A percentile compares a stretch with the other conserved stretches of the same genome.
Conservation (phyloP, 768 basidiomycete species). For the Rhodotorula taiwanensis region DNA sequence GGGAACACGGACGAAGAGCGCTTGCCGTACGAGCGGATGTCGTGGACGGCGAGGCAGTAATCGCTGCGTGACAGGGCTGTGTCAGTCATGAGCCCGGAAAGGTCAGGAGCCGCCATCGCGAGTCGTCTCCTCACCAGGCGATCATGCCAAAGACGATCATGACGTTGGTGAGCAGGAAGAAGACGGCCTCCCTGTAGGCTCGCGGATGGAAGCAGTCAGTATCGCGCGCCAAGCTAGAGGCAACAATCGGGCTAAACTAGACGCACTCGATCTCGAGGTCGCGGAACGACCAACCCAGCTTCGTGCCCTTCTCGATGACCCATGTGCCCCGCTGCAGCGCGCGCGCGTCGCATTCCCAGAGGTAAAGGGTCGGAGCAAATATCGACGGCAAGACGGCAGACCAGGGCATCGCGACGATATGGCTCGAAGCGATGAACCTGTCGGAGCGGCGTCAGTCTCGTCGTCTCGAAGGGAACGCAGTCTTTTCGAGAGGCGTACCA, state of each 20-base stretch:
- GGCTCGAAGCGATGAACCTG: slow-evolving; percentile 35
- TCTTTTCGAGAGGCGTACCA: slow-evolving; percentile 21
- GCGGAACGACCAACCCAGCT: slow-evolving; percentile 17
- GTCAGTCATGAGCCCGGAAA: neutral
- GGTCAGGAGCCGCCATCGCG: no score
- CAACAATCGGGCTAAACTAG: no score
- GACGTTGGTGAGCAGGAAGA: slow-evolving; percentile 37
- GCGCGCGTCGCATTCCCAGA: slow-evolving; percentile 27
- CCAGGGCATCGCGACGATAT: slow-evolving; percentile 27
- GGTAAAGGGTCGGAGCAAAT: slow-evolving; percentile 19
- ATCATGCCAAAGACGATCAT: slow-evolving; percentile 37
- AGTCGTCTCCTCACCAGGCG: slow-evolving; percentile 17
- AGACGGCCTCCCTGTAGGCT: slow-evolving; percentile 31
- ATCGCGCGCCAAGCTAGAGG: neutral
- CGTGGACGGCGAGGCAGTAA: slow-evolving; percentile 25
- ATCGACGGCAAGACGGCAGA: slow-evolving; percentile 14
- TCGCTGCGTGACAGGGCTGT: neutral
- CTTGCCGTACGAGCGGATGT: slow-evolving; percentile 23
- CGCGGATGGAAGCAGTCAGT: neutral
- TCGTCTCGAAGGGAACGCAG: no score
- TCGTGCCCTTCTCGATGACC: slow-evolving; percentile 36
- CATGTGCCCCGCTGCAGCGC: slow-evolving; percentile 33
- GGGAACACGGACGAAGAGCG: slow-evolving; percentile 13
- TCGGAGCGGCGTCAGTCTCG: no score
- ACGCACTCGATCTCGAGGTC: slow-evolving; percentile 34